Percentiles rank a stretch among this genome's conserved stretches.
Evolutionary conservation across 768 basidiomycete species (phyloP).

Genomic region (Termitomyces sp.): DNA sequence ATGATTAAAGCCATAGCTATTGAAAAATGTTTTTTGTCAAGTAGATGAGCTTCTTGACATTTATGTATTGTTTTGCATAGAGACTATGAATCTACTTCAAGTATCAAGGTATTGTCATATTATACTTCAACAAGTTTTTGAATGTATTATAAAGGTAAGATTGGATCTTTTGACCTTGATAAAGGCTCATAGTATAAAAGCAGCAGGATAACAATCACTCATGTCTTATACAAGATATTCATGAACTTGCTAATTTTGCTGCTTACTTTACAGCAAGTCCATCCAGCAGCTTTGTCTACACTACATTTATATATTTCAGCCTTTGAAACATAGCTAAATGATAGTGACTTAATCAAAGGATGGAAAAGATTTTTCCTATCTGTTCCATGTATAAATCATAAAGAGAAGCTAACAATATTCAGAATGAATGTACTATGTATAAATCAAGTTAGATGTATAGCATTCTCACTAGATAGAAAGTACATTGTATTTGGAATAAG

Average conservation of each 20-base stretch:
- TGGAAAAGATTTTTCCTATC: too few relatives aligned
- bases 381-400: too few relatives aligned
- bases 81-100: conserved; percentile 18
- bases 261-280: too few relatives aligned
- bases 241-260: conserved; percentile 1
- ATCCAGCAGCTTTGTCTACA: too few relatives aligned
- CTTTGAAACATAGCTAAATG: too few relatives aligned
- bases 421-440: too few relatives aligned
- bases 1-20: not conserved
- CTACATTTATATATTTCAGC: too few relatives aligned
- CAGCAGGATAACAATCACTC: not conserved
- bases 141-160: conserved; percentile 10
- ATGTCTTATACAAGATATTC: conserved; percentile 5
- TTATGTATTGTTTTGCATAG: conserved; percentile 4
- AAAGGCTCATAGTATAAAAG: not conserved
- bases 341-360: too few relatives aligned
- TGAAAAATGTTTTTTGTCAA: not conserved
- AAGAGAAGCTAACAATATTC: too few relatives aligned
- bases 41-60: conserved; percentile 12
- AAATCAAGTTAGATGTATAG: too few relatives aligned
- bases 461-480: too few relatives aligned
- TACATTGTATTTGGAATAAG: too few relatives aligned
- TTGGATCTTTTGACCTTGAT: not conserved
- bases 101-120: conserved; percentile 10
- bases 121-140: conserved; percentile 10